Base-by-base conservation (phyloP, 1,139 yeast species). In the Geotrichum fermentans region DNA sequence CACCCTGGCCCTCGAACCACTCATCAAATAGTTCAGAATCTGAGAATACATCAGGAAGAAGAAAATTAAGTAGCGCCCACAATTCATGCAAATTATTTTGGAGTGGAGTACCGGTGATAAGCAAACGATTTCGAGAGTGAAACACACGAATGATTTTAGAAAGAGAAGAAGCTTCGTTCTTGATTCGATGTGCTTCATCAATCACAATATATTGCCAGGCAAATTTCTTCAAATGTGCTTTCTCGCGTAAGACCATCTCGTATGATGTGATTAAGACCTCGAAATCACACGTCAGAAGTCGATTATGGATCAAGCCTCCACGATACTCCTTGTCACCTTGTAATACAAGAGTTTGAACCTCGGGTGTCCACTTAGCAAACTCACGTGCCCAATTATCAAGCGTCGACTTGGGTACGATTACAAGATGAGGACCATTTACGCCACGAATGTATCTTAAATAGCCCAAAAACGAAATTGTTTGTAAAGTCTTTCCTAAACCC, bases 181-280 rank as follows among this genome's bases (percentile, higher is more conserved):
- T 92, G 63, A 92, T 90, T 63, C 97, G 78, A 64, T 92, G 98
- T 1, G 97, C 98, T 67, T 92, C 98, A 69, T 92, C 98, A 38
- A 92, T 90, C 22, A 92, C 79, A 50, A 92, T 82, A 63, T 90
- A 92, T 68, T 90, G 90, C 98, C 98, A 92, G 48, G 83, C 81
- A 56, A 92, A 73, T 63, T 88, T 88, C 61, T 83, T 84, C 57
- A 92, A 74, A 43, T 80, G 77, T 11, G 88, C 66, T 65, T 90
- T 90, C 65, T 92, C 98, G 52, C 92, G 76, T 39, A 92, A 82
- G 21, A 90, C 94, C 79, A 92, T 86, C 65, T 92, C 98, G 62
- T 85, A 92, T 2, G 97, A 87, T 0, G 97, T 87, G 50, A 92
- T 78, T 52, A 87, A 75, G 10, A 90, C 95, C 62, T 92, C 97